A percentile compares a stretch with the other conserved stretches of the same genome.
Evolutionary conservation across 2,329 filamentous ascomycete genomes (phyloP).

Genomic region (Diaporthe ilicicola): DNA sequence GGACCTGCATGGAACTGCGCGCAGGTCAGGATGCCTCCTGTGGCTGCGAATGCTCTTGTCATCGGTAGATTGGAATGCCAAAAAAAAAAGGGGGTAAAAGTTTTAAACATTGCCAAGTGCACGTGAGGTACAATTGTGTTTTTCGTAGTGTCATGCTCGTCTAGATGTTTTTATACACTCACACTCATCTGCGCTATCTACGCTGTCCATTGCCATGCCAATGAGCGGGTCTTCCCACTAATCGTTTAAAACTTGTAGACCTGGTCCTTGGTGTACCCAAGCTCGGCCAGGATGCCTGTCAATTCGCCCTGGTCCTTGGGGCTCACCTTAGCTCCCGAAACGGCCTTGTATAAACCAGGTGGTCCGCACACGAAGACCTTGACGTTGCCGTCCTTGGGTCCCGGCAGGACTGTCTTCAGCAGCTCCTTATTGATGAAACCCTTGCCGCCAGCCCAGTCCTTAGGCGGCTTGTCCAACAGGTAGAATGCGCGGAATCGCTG

Average conservation of each 20-base stretch:
- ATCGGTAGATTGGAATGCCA: neutral
- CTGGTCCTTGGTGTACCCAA: constrained; percentile 80
- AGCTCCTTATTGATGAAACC: constrained; percentile 91
- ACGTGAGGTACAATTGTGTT: neutral
- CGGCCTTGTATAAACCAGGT: constrained; percentile 90
- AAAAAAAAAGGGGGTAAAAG: neutral
- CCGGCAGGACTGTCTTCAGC: constrained; percentile 92
- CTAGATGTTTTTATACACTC: constrained; percentile 6
- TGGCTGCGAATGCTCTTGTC: too few relatives aligned
- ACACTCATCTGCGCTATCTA: neutral
- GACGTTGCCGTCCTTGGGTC: constrained; percentile 90
- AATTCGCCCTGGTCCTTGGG: constrained; percentile 96
- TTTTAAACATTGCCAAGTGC: neutral
- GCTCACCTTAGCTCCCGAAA: constrained; percentile 89
- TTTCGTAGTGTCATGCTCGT: neutral
- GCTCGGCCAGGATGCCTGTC: constrained; percentile 79
- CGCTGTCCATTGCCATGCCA: neutral
- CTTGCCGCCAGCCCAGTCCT: constrained; percentile 78
- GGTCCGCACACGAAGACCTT: constrained; percentile 98
- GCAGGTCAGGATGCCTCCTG: too few relatives aligned
- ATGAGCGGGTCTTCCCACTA: neutral
- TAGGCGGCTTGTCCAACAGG: constrained; percentile 83
- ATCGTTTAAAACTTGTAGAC: constrained; percentile 86
- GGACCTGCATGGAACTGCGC: too few relatives aligned
- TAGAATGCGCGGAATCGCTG: constrained; percentile 97